Evolutionary conservation across 345 rosid species (phyloP).

Genomic region (Rhodamnia rubescens): DNA sequence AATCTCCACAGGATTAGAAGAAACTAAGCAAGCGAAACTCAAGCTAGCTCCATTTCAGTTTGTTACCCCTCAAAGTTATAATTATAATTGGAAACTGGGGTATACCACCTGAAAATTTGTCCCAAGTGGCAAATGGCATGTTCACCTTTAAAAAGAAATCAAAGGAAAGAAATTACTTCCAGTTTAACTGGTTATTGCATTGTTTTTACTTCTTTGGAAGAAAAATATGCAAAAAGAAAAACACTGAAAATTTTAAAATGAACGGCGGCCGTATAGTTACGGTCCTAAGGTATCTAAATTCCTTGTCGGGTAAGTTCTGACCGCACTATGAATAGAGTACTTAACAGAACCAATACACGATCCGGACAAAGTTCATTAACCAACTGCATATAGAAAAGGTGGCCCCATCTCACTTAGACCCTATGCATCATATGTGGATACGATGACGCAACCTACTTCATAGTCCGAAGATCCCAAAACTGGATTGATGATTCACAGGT

Average conservation of each 20-base stretch:
- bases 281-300: too few relatives aligned
- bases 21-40: neutral
- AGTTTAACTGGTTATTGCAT: neutral
- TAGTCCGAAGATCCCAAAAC: constrained; percentile 78
- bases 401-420: neutral
- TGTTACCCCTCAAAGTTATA: neutral
- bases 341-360: neutral
- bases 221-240: neutral
- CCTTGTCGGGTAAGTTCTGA: too few relatives aligned
- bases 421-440: neutral
- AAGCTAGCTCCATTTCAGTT: neutral
- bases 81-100: neutral
- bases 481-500: constrained; percentile 83
- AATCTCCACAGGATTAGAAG: neutral
- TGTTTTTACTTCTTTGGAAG: neutral
- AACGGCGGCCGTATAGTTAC: too few relatives aligned
- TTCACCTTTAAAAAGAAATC: neutral
- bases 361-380: neutral
- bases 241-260: too few relatives aligned
- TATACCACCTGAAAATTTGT: neutral
- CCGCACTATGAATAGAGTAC: neutral
- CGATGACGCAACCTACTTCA: constrained; percentile 44
- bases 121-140: neutral
- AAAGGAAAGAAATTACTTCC: neutral
- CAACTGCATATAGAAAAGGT: neutral